phyloP scores from a whole-genome alignment of 805 yeast species.

The Saccharomycopsis babjevae region DNA sequence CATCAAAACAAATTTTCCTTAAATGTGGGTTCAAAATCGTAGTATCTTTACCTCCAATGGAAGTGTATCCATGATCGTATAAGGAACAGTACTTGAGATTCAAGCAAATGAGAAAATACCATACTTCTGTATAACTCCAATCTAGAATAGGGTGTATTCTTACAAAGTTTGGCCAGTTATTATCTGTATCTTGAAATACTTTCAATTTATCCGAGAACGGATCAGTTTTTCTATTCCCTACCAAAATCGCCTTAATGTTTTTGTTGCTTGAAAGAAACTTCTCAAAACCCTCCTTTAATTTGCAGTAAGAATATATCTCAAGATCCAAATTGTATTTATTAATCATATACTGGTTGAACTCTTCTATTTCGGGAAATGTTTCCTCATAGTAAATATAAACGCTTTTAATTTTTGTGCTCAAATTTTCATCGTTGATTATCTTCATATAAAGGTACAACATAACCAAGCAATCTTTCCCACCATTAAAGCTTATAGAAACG shows the following conservation, averaged over 20 bases:
- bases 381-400: slow-evolving; percentile 70
- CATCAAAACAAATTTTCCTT: slow-evolving; percentile 15
- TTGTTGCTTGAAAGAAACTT: slow-evolving; percentile 45
- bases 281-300: slow-evolving; percentile 60
- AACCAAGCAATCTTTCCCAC: slow-evolving; percentile 94
- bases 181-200: slow-evolving; percentile 68
- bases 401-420: slow-evolving; percentile 33
- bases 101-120: slow-evolving; percentile 65
- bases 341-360: slow-evolving; percentile 51
- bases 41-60: slow-evolving; percentile 68
- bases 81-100: slow-evolving; percentile 61
- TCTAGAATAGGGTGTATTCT: slow-evolving; percentile 82
- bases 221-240: slow-evolving; percentile 82
- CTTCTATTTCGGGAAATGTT: slow-evolving; percentile 61
- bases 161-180: slow-evolving; percentile 82
- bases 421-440: slow-evolving; percentile 25
- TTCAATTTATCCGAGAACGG: slow-evolving; percentile 61
- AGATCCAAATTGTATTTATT: slow-evolving; percentile 43
- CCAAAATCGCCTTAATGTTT: slow-evolving; percentile 60
- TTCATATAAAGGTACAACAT: slow-evolving; percentile 70
- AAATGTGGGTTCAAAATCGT: slow-evolving; percentile 68
- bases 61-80: slow-evolving; percentile 81
- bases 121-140: slow-evolving; percentile 76
- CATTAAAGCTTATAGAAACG: slow-evolving; percentile 79
- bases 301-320: slow-evolving; percentile 28